Evolutionary conservation across 768 basidiomycete genomes (phyloP), one percentile per base, ranked within the genome.

Genomic region (Exsudoporus frostii): DNA sequence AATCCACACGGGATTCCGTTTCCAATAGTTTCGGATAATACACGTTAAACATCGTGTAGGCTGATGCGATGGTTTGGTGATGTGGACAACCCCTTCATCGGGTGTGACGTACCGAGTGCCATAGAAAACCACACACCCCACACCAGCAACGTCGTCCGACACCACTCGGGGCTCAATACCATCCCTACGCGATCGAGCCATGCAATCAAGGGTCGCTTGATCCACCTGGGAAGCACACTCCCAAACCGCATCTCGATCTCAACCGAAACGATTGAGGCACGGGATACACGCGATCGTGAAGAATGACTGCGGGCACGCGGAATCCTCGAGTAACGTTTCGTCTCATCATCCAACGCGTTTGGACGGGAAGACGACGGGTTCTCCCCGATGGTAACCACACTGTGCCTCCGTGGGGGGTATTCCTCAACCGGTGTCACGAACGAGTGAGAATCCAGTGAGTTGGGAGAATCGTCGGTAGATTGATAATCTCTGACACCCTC

Each of bases 1-100:
- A 52, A 14, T 63, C 53, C 6, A 57, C 53, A n/a, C 49, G 53
- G 3, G 64, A 53, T 2, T 56, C 55, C 25, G 80, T 79, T 71
- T 96, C 93, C 34, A 96, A 72, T 11, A 94, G 73, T 63, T 91
- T 95, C 0, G 93, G 93, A 19, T 94, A 78, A 65, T 83, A 96
- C 25, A 93, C 90, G 64, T 95, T 96, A 71, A 96, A 95, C 85
- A 96, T 92, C 2, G 90, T 93, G 62, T 85, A 92, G 0, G 83
- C 88, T 90, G 41, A 17, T n/a, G 20, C 27, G 24, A 36, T n/a
- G 1, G 32, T 45, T 29, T 0, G 10, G 47, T 48, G 36, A 50
- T 11, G 32, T 32, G 30, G 14, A 14, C 24, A 20, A 11, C 4
- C 9, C 11, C 13, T 6, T 7, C 1, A 33, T 37, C 20, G 11